Percentiles rank a stretch among this genome's conserved stretches.
phyloP scores from a whole-genome alignment of 2,329 filamentous ascomycete species.

The Fusarium neocosmosporiellum region DNA sequence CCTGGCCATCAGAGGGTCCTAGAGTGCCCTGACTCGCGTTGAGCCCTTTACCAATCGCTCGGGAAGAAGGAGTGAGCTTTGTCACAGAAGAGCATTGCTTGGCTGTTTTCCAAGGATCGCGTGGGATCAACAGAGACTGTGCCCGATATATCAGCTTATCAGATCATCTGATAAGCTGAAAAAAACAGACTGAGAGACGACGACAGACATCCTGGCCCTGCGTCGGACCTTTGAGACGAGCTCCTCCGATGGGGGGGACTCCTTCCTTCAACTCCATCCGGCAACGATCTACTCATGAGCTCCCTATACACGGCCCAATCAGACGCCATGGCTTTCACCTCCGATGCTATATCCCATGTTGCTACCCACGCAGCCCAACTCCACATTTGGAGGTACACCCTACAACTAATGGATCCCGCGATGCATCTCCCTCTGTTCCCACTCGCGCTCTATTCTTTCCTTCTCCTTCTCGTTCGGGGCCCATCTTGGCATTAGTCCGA shows the following conservation, averaged over 20 bases:
- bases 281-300: constrained; percentile 15
- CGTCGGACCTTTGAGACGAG: neutral
- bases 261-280: neutral
- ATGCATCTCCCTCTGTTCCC: neutral
- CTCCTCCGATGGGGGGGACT: neutral
- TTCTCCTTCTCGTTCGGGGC: neutral
- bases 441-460: neutral
- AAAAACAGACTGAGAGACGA: neutral
- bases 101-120: neutral
- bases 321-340: neutral
- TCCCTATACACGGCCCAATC: neutral
- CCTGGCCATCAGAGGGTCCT: neutral
- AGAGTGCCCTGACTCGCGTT: neutral
- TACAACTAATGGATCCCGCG: neutral
- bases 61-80: neutral
- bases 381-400: constrained; percentile 12
- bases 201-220: constrained; percentile 9
- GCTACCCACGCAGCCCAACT: constrained; percentile 11
- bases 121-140: neutral
- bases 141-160: constrained; percentile 22
- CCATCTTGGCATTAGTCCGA: constrained; percentile 30
- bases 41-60: neutral
- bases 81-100: neutral
- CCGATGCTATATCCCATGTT: constrained; percentile 9
- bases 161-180: constrained; percentile 34